Base-by-base conservation (phyloP, 805 yeast species). In the Blastobotrys peoriensis region DNA sequence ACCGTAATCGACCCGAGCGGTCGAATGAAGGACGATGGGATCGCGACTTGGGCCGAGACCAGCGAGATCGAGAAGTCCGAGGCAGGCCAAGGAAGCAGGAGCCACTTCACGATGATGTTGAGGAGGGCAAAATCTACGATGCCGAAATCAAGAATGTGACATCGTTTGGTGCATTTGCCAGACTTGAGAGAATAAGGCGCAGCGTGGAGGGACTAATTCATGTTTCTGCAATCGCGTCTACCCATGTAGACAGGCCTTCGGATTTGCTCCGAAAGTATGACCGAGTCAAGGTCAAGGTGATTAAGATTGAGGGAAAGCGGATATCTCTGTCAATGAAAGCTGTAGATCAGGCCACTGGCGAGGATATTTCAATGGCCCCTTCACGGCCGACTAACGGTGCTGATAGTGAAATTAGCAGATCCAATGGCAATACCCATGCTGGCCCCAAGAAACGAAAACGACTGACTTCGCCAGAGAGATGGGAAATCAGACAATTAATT, bases 401-500 rank as follows among this genome's bases (percentile, higher is more conserved):
- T 30, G 42, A 39, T 22, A 38, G 51, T 34, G n/a, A n/a, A n/a
- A 25, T 25, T 25, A 13, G 8, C 10, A 8, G 30, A 25, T 25
- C 30, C 13, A 13, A 13, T 8, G 30, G 10, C 45, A 52, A 17
- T 37, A n/a, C 22, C 16, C n/a, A 28, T 17, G 22, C 23, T n/a
- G 19, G 28, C 41, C 6, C 37, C 18, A 15, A 34, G 6, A 53
- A 52, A 9, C 67, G 63, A 49, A 65, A 71, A 48, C 70, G 85
- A 42, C 61, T 82, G 28, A 82, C 94, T 0, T 83, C 94, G 0
- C 94, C 94, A 0, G 98, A 89, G 62, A 65, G 87, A 45, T 89
- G 96, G 95, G 97, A 91, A 58, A 72, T 86, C 41, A 70, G 84
- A 27, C 96, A 89, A 58, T 65, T 89, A 37, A 84, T 83, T 20